These are phyloP conservation scores for Globisporangium cylindrosporum DNA, from an alignment of 352 stramenopile genomes.

Conservation along the genomic window DNA sequence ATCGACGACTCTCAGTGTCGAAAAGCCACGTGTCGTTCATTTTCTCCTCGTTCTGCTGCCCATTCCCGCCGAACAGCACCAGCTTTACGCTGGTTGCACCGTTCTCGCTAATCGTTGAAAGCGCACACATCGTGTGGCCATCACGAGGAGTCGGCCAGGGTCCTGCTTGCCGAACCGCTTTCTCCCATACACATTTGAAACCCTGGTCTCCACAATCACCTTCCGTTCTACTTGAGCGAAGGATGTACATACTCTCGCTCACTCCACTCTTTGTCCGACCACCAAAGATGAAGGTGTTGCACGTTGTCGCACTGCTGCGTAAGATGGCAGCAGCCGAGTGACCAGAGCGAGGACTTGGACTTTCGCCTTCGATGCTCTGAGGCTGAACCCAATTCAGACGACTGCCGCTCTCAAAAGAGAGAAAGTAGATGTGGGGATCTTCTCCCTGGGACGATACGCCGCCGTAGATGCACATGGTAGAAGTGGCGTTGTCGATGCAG, in stretches of 20 bases:
- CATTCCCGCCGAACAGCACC: constrained; percentile 74
- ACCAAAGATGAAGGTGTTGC: constrained; percentile 48
- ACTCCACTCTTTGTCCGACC: constrained; percentile 64
- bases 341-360: constrained; percentile 41
- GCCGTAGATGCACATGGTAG: constrained; percentile 46
- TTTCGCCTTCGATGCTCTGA: constrained; percentile 12
- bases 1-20: constrained; percentile 30
- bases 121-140: constrained; percentile 55
- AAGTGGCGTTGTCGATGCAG: constrained; percentile 18
- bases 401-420: constrained; percentile 13
- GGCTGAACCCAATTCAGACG: constrained; percentile 29
- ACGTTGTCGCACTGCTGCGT: constrained; percentile 8
- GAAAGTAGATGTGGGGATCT: constrained; percentile 41
- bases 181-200: constrained; percentile 26
- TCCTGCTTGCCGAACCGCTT: constrained; percentile 7
- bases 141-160: constrained; percentile 47
- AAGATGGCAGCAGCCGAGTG: constrained; percentile 41
- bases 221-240: constrained; percentile 7
- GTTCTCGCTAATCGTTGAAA: constrained; percentile 4
- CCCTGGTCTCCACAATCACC: not conserved
- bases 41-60: constrained; percentile 60
- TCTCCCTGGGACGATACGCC: constrained; percentile 59
- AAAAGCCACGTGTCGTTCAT: constrained; percentile 74
- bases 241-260: constrained; percentile 40
- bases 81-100: not conserved